These are phyloP conservation scores for Lactarius vividus DNA, from an alignment of 768 basidiomycete genomes.

Conservation along the genomic window DNA sequence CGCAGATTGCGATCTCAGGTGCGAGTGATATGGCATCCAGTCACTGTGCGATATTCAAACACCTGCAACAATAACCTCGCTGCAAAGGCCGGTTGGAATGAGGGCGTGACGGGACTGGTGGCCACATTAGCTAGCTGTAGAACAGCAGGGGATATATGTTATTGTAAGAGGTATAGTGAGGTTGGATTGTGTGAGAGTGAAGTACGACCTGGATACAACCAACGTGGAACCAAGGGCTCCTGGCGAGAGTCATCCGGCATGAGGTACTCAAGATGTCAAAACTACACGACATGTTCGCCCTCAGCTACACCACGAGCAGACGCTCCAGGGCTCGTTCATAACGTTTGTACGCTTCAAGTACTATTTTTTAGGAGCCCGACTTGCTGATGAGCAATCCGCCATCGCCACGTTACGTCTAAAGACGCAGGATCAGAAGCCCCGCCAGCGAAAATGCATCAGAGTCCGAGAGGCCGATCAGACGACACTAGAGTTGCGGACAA, in stretches of 20 bases:
- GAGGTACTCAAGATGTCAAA: background rate
- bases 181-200: background rate
- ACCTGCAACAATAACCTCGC: no score
- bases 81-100: no score
- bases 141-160: no score
- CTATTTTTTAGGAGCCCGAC: background rate
- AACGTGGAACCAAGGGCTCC: background rate
- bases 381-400: background rate
- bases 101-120: no score
- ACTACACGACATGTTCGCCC: slow-evolving; percentile 81
- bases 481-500: background rate
- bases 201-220: background rate
- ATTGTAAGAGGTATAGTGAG: no score
- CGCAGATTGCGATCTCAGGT: background rate
- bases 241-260: background rate
- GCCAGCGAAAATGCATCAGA: no score
- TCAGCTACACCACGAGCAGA: no score
- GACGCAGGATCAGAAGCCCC: no score
- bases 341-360: background rate
- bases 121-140: no score
- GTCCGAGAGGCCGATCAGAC: background rate
- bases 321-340: no score
- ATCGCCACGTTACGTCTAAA: background rate
- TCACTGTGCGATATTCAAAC: no score
- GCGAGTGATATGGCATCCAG: background rate